Base-by-base conservation (phyloP, 305 asterid species). In the Fraxinus sp. region DNA sequence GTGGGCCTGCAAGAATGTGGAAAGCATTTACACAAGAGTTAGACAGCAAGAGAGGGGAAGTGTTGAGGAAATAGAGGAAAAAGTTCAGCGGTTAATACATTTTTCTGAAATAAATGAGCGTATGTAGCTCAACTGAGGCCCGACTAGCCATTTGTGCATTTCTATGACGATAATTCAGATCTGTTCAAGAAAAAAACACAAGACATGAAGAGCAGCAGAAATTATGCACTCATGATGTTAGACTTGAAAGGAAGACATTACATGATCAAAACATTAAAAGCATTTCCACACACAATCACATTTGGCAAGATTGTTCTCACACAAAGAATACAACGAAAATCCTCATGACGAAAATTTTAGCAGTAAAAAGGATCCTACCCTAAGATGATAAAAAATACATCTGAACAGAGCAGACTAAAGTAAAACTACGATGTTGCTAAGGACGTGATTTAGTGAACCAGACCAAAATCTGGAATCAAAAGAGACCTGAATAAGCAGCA, bases 121-220 rank as follows among this genome's bases (percentile, higher is more conserved):
- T 97, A 85, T 97, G 98, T 81, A 97, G 97, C 94, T 97, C 99
- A 8, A 97, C 98, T 30, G 99, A 97, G 24, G 92, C 94, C 77
- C 99, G 93, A 84, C 99, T 91, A 44, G 99, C 99, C 99, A 94
- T 97, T 87, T 94, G 99, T 70, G 99, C 99, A 88, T 97, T 97
- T 86, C 92, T 90, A 84, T 97, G 98, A 83, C 99, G 98, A 89
- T 91, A 93, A 89, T 97, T 97, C 82, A 97, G 86, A 92, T 94
- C 99, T 96, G 92, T 78, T 78, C 77, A 57, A 74, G 75, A 39
- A 39, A 76, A 46, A 77, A 5, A 82, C 5, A 82, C 5, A 41
- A 86, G 83, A 83, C 70, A 77, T n/a, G 82, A 52, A 33, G 62
- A 76, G 77, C 46, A 80, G 81, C 55, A 80, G 74, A 3, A 83